Conservation (phyloP, 495 filamentous ascomycete genomes). For the Xylaria longipes region DNA sequence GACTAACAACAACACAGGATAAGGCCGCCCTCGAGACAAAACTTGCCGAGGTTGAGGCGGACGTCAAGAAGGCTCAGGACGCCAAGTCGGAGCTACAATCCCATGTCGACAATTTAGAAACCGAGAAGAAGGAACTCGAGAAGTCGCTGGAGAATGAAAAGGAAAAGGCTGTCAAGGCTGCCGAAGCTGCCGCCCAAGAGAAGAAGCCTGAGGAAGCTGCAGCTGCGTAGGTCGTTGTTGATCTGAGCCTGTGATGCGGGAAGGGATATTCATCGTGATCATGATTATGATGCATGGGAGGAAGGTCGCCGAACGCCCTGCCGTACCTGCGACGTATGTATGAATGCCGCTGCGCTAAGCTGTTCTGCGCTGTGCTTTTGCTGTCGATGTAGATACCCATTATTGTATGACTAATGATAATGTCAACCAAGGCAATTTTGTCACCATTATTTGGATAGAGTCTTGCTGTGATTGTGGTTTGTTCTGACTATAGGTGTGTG, state of each 20-base stretch:
- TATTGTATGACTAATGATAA: constrained; percentile 32
- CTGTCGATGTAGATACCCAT: constrained; percentile 30
- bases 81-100: constrained; percentile 23
- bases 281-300: neutral
- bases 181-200: constrained; percentile 3
- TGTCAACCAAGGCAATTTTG: constrained; percentile 5
- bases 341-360: constrained; percentile 11
- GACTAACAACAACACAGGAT: constrained; percentile 17
- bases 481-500: no score
- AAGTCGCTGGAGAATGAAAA: constrained; percentile 5
- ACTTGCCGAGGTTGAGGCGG: constrained; percentile 17
- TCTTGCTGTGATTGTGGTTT: no score
- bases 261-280: neutral
- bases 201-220: constrained; percentile 8
- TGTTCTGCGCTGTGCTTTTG: constrained; percentile 21
- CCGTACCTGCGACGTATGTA: constrained; percentile 8
- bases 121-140: constrained; percentile 21
- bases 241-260: neutral
- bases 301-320: constrained; percentile 1
- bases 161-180: constrained; percentile 15
- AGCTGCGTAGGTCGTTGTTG: neutral
- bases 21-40: constrained; percentile 22
- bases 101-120: constrained; percentile 6
- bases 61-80: constrained; percentile 16
- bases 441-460: neutral